Evolutionary conservation across 2,329 filamentous ascomycete genomes (phyloP).

Genomic region (Diaporthe nobilis): DNA sequence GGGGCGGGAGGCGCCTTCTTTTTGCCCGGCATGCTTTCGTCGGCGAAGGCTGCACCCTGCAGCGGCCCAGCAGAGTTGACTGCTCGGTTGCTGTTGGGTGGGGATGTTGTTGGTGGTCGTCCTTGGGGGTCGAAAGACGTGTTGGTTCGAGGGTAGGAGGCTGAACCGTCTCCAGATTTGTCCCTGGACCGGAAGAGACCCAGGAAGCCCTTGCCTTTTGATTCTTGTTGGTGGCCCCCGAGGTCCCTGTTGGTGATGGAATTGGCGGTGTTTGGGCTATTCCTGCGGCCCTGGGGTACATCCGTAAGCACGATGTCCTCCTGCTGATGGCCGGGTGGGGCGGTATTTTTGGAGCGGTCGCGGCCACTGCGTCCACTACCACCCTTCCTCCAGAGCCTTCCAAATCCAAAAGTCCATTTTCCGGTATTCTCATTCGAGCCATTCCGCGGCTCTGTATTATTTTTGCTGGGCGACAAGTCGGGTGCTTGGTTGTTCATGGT

Average conservation of each 20-base stretch:
- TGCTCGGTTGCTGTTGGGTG: conserved; percentile 20
- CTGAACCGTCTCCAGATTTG: not conserved
- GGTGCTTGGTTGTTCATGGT: conserved; percentile 31
- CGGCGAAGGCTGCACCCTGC: conserved; percentile 1
- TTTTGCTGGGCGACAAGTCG: conserved; percentile 36
- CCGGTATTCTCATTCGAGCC: not conserved
- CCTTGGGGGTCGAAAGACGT: conserved; percentile 4
- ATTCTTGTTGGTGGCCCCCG: conserved; percentile 19
- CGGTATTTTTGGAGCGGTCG: conserved; percentile 36
- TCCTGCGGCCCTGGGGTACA: conserved; percentile 21
- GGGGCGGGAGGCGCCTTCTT: not conserved
- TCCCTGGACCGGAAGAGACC: conserved; percentile 21
- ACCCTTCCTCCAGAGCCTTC: conserved; percentile 32
- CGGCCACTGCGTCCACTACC: not conserved
- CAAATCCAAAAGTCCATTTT: conserved; percentile 19
- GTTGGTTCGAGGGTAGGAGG: conserved; percentile 1
- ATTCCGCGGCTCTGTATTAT: not conserved
- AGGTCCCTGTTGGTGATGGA: conserved; percentile 3
- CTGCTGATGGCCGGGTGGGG: conserved; percentile 27
- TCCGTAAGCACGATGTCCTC: conserved; percentile 34
- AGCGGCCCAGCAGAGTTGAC: conserved; percentile 30
- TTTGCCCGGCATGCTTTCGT: conserved; percentile 11
- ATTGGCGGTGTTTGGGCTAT: conserved; percentile 2
- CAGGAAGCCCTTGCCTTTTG: conserved; percentile 25
- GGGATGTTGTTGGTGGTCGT: not conserved